A percentile compares a stretch with the other conserved stretches of the same genome.
Conservation (phyloP, 169 alveolate genomes). For the Cryptosporidium baileyi region DNA sequence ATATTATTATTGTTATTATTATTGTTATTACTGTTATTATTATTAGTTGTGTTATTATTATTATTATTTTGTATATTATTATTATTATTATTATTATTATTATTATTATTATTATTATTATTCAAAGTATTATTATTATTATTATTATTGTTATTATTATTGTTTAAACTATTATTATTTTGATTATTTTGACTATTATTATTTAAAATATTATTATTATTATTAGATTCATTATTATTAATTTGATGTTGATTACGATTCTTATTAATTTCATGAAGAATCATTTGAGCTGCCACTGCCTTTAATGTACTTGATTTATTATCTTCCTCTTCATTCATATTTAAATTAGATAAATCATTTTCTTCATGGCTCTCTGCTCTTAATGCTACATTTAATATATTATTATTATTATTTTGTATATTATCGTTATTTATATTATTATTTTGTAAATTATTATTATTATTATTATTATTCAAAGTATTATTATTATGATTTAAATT, state of each 20-base stretch:
- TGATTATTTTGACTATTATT: neutral
- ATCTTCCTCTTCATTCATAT: constrained; percentile 5
- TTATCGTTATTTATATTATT: neutral
- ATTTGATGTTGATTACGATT: neutral
- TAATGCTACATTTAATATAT: neutral
- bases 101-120: neutral
- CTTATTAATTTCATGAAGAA: constrained; percentile 37
- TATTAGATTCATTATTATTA: neutral
- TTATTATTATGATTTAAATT: too few relatives aligned
- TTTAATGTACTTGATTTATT: neutral
- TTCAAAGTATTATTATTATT: neutral
- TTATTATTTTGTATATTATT: too few relatives aligned
- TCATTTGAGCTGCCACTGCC: constrained; percentile 55
- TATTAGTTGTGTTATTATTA: neutral
- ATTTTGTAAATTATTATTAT: neutral
- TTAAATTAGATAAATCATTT: neutral
- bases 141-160: neutral
- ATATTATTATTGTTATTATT: too few relatives aligned
- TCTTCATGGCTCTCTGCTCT: neutral
- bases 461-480: neutral
- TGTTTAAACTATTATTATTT: too few relatives aligned
- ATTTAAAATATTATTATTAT: neutral
- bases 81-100: too few relatives aligned
- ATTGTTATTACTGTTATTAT: neutral
- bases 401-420: neutral